Conservation (phyloP, 1,139 yeast species). For the Taiozyma onychis region DNA sequence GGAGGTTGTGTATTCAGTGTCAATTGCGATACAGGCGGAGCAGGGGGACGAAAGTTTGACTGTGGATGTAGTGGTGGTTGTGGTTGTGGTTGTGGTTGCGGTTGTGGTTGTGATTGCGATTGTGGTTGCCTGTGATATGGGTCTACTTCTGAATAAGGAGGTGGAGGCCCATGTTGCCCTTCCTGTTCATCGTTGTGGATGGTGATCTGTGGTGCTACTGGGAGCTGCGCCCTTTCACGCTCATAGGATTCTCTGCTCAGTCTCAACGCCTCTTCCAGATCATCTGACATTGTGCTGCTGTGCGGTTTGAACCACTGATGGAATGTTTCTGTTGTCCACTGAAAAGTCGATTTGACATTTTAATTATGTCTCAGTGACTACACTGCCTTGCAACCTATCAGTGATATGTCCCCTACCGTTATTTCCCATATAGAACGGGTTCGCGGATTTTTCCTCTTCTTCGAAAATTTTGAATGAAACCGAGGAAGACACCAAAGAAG, state of each 20-base stretch:
- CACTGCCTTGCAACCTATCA: no score
- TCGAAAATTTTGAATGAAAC: background rate
- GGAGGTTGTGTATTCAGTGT: background rate
- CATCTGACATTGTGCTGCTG: background rate
- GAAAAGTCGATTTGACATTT: no score
- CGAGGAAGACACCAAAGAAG: no score
- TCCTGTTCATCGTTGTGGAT: background rate
- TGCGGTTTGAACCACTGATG: background rate
- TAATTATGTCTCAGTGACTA: no score
- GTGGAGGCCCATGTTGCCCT: constrained; percentile 10
- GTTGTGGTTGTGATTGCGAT: background rate
- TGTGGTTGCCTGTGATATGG: constrained; percentile 3
- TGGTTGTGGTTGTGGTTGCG: no score
- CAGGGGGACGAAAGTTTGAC: background rate
- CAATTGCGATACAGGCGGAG: background rate
- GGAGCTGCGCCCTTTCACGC: background rate
- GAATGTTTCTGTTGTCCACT: no score
- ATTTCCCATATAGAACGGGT: background rate
- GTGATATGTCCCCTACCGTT: background rate
- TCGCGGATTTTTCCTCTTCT: background rate
- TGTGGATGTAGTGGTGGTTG: background rate
- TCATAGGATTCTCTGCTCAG: background rate
- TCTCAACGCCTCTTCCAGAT: background rate
- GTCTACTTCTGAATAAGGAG: constrained; percentile 15
- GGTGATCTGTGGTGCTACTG: background rate